A percentile compares a stretch with the other conserved stretches of the same genome.
Conservation (phyloP, 2,329 filamentous ascomycete species). For the Phyllosticta citribraziliensis region DNA sequence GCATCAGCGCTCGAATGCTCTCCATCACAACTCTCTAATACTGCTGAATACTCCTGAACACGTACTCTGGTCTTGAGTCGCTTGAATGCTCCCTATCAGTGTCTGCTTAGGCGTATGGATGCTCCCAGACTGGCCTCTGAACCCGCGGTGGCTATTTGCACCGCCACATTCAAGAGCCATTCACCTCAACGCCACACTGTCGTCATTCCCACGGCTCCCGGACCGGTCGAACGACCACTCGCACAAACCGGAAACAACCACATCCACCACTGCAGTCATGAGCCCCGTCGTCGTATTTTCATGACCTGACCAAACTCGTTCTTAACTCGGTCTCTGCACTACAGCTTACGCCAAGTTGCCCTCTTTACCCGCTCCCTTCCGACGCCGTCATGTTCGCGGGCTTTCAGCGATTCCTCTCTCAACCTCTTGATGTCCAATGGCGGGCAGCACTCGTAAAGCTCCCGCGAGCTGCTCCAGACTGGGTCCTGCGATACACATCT, state of each 20-base stretch:
- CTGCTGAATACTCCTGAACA: too few species aligned
- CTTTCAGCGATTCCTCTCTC: slow-evolving; percentile 21
- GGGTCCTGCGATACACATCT: slow-evolving; percentile 28
- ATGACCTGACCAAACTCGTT: neutral
- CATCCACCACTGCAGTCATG: neutral
- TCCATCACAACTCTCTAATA: too few species aligned
- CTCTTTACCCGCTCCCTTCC: neutral
- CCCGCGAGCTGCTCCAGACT: slow-evolving; percentile 27
- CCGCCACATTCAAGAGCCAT: too few species aligned
- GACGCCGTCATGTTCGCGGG: neutral
- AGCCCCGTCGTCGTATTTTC: neutral
- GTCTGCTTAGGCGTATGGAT: too few species aligned
- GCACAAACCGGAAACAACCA: neutral
- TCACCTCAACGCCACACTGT: too few species aligned
- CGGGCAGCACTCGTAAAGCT: slow-evolving; percentile 28
- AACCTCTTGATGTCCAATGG: slow-evolving; percentile 29
- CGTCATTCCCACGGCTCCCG: too few species aligned
- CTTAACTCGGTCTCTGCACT: neutral
- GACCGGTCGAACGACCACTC: neutral
- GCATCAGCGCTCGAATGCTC: too few species aligned
- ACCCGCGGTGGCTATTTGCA: too few species aligned
- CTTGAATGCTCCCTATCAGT: too few species aligned
- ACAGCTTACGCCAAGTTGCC: neutral
- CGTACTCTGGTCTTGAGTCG: too few species aligned
- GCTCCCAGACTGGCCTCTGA: too few species aligned